Evolutionary conservation across 441 rosid species (phyloP).

Genomic region (Breynia disticha): DNA sequence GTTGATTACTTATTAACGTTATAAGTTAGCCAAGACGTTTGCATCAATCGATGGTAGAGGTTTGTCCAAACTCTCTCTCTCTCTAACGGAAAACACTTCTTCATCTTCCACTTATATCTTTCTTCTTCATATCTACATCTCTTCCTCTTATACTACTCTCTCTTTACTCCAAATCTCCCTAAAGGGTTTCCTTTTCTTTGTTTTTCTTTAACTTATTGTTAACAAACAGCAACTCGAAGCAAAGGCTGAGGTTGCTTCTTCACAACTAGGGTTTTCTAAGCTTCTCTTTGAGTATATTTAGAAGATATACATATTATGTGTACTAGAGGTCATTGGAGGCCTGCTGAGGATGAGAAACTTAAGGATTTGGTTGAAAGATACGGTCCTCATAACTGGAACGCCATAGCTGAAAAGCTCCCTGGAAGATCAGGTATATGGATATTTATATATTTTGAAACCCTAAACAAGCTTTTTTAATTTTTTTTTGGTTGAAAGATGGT

Average conservation of each 20-base stretch:
- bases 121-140: background rate
- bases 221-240: background rate
- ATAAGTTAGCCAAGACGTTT: slow-evolving; percentile 63
- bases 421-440: slow-evolving; percentile 53
- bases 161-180: no score
- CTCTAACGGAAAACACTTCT: slow-evolving; percentile 42
- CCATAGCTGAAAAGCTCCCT: slow-evolving; percentile 50
- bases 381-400: slow-evolving; percentile 72
- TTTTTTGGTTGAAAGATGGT: background rate
- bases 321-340: slow-evolving; percentile 68
- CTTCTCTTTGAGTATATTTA: background rate
- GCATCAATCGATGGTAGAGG: slow-evolving; percentile 55
- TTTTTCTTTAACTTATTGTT: no score
- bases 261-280: slow-evolving; percentile 7
- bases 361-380: slow-evolving; percentile 36
- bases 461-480: background rate
- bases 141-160: no score
- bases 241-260: background rate
- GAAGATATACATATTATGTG: slow-evolving; percentile 21
- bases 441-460: background rate
- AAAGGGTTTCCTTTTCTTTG: no score
- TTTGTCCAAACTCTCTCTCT: slow-evolving; percentile 14
- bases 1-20: slow-evolving; percentile 41
- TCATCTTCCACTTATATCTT: background rate
- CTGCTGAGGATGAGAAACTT: slow-evolving; percentile 57